Percentiles rank a stretch among this genome's conserved stretches.
These are phyloP conservation scores for Polychytrium aggregatum DNA, from an alignment of 192 early-diverging fungal species.

Conservation along the genomic window DNA sequence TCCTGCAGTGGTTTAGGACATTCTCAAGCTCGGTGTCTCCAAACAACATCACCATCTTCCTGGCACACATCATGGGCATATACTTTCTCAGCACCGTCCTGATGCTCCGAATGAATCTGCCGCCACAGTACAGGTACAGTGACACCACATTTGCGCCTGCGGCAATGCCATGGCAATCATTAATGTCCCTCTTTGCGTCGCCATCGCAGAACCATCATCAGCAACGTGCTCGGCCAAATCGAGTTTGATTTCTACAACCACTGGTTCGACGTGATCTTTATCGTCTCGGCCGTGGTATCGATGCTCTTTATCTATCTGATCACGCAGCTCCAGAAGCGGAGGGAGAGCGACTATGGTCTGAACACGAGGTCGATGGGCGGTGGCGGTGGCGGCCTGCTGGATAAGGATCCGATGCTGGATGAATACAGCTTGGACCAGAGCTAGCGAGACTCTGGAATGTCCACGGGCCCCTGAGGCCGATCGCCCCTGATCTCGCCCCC, in stretches of 20 bases:
- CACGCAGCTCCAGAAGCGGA: too few species aligned
- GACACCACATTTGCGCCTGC: neutral
- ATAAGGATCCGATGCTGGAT: too few species aligned
- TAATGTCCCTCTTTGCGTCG: neutral
- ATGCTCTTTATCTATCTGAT: too few species aligned
- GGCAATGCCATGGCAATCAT: neutral
- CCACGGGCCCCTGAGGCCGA: too few species aligned
- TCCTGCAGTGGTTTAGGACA: constrained; percentile 16
- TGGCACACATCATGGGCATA: constrained; percentile 84
- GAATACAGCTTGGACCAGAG: too few species aligned
- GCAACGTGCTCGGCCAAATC: constrained; percentile 63
- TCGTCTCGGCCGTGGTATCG: constrained; percentile 50
- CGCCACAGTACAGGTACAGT: constrained; percentile 61
- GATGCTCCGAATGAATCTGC: constrained; percentile 84
- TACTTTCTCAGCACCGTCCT: constrained; percentile 86
- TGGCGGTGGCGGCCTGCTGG: too few species aligned
- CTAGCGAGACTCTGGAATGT: too few species aligned
- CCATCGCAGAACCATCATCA: constrained; percentile 56
- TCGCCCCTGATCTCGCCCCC: too few species aligned
- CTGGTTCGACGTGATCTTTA: constrained; percentile 90
- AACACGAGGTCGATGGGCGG: too few species aligned
- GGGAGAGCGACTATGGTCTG: too few species aligned
- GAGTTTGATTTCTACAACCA: constrained; percentile 86
- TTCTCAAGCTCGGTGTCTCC: constrained; percentile 61
- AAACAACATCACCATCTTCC: constrained; percentile 62